Evolutionary conservation across 1,139 yeast genomes (phyloP).

Genomic region (Yamadazyma atlantica): DNA sequence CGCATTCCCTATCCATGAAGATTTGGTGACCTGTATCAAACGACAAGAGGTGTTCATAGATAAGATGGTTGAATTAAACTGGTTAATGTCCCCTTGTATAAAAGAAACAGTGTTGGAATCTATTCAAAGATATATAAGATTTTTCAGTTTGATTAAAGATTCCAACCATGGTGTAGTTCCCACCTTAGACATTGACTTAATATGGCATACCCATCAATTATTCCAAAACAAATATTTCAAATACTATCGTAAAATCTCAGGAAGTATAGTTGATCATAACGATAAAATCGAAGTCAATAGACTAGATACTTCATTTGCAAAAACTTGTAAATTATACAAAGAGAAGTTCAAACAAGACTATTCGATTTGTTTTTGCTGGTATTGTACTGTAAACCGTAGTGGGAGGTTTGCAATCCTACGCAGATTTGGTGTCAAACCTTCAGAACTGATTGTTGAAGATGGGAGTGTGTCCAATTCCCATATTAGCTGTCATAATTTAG

Average conservation of each 20-base stretch:
- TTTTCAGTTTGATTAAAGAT: slow-evolving; percentile 20
- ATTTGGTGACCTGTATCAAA: slow-evolving; percentile 30
- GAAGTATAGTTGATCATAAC: slow-evolving; percentile 16
- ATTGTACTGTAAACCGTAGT: slow-evolving; percentile 12
- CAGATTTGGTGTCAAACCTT: not conserved
- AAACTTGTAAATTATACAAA: slow-evolving; percentile 10
- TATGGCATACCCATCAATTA: slow-evolving; percentile 43
- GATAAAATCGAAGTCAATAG: slow-evolving; percentile 14
- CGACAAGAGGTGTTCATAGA: slow-evolving; percentile 32
- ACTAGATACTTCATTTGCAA: slow-evolving; percentile 10
- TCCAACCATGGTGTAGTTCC: slow-evolving; percentile 25
- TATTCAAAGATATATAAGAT: slow-evolving; percentile 24
- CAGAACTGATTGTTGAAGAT: slow-evolving; percentile 1
- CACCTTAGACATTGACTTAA: slow-evolving; percentile 38
- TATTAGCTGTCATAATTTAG: slow-evolving; percentile 13
- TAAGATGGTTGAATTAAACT: slow-evolving; percentile 29
- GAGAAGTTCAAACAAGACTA: slow-evolving; percentile 12
- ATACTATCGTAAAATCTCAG: slow-evolving; percentile 17
- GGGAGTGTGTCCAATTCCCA: slow-evolving; percentile 4
- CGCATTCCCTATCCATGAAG: slow-evolving; percentile 22
- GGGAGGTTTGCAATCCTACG: slow-evolving; percentile 1
- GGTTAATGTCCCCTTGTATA: slow-evolving; percentile 26
- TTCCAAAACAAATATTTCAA: slow-evolving; percentile 23
- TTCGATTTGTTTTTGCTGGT: slow-evolving; percentile 17
- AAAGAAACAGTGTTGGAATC: slow-evolving; percentile 20